Base-by-base conservation (phyloP, 2,329 filamentous ascomycete species). In the Beauveria bassiana region DNA sequence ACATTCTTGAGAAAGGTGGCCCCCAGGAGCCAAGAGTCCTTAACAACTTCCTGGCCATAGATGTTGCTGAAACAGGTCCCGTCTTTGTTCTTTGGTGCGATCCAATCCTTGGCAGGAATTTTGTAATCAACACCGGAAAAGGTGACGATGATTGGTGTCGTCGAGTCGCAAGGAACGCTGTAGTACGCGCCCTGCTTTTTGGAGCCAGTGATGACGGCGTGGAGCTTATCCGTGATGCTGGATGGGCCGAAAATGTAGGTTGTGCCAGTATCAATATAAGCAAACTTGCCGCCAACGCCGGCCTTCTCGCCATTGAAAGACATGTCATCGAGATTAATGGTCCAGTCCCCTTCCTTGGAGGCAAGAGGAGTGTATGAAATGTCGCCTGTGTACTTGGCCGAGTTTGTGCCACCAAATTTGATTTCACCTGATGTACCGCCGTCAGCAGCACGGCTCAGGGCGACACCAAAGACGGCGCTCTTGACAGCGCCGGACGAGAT, bases 1-100 rank as follows among this genome's bases (percentile, higher is more conserved):
- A 96, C 91, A 67, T 96, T 96, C 77, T 96, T 96, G 64, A 96
- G 75, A 68, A 96, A 96, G 1, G 88, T 84, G 66, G 92, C 91
- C 2, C 92, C 92, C 1, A 96, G 74, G n/a, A 96, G 79, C 91
- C 91, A 96, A 31, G 86, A 68, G 67, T 77, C 79, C 1, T 79
- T 75, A 52, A 91, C 86, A 16, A 90, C 84, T 70, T 88, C 82
- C 28, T 85, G 80, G 1, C 88, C 89, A 59, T 91, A 87, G 42
- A 96, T 83, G 67, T 90, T 92, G 71, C 89, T 93, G 20, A 84
- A 81, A 69, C 86, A 88, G 31, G 72, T 72, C 31, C 78, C 79
- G n/a, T 74, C 69, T 55, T 67, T 68, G 59, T 77, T 69, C 26
- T 77, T 74, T 42, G 73, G 72, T 7, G 78, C 78, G 61, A 93